These are phyloP conservation scores for Pulveroboletus sp. DNA, from an alignment of 768 basidiomycete genomes.

Conservation along the genomic window DNA sequence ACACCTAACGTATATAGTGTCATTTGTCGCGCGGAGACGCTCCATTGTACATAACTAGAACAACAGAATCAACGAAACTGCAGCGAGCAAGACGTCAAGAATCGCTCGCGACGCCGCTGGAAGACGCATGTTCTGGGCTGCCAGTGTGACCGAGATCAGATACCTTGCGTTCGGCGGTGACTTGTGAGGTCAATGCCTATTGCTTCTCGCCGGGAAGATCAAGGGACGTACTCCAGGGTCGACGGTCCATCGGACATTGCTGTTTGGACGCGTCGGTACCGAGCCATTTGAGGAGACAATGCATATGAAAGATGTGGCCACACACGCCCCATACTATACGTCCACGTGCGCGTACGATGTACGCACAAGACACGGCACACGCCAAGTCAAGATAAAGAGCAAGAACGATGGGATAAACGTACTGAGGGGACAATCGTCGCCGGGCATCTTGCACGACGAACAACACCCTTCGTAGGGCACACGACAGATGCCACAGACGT, in stretches of 20 bases:
- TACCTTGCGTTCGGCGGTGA: constrained; percentile 52
- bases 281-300: constrained; percentile 96
- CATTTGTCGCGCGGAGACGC: neutral
- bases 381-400: too few species aligned
- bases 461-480: constrained; percentile 94
- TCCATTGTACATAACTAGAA: too few species aligned
- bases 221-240: constrained; percentile 76
- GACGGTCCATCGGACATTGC: constrained; percentile 98
- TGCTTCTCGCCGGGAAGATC: neutral
- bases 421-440: constrained; percentile 94
- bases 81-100: too few species aligned
- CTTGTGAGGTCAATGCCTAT: constrained; percentile 22
- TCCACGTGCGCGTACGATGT: neutral
- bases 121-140: too few species aligned
- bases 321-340: constrained; percentile 98
- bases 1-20: constrained; percentile 13
- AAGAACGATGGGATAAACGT: constrained; percentile 21
- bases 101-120: too few species aligned
- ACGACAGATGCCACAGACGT: constrained; percentile 85
- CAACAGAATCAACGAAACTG: too few species aligned
- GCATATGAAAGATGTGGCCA: constrained; percentile 97
- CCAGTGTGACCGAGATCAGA: neutral
- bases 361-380: too few species aligned
- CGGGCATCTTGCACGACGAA: constrained; percentile 93
- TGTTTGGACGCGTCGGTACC: constrained; percentile 85